phyloP scores from a whole-genome alignment of 2,329 filamentous ascomycete genomes.

The Aspergillus sergii region DNA sequence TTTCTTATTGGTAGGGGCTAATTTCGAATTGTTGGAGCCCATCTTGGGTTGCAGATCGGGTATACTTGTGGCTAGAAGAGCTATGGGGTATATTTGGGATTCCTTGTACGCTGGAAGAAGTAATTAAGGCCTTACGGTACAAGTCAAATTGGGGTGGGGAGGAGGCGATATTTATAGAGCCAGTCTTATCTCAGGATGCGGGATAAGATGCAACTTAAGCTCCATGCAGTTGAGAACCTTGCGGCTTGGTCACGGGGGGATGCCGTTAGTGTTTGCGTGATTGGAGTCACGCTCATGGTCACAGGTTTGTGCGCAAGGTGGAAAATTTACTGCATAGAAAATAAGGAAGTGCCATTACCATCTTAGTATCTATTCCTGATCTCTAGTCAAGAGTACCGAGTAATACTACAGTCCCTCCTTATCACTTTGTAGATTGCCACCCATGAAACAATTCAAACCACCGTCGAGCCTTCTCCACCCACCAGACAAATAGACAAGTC shows the following conservation, averaged over 20 bases:
- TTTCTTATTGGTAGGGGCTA: background rate
- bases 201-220: background rate
- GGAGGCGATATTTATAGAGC: background rate
- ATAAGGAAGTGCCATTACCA: background rate
- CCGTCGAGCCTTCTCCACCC: background rate
- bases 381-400: background rate
- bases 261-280: background rate
- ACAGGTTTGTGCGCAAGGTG: background rate
- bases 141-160: background rate
- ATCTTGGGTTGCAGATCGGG: background rate
- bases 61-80: background rate
- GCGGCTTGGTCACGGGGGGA: background rate
- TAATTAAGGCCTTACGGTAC: background rate
- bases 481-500: background rate
- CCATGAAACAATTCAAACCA: background rate
- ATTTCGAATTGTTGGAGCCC: conserved; percentile 1
- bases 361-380: background rate
- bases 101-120: background rate
- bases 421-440: background rate
- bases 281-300: background rate
- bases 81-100: background rate
- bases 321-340: background rate
- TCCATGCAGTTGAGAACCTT: background rate
- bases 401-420: background rate
- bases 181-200: background rate